A percentile compares a stretch with the other conserved stretches of the same genome.
phyloP scores from a whole-genome alignment of 2,329 filamentous ascomycete species.

The Colletotrichum sidae region DNA sequence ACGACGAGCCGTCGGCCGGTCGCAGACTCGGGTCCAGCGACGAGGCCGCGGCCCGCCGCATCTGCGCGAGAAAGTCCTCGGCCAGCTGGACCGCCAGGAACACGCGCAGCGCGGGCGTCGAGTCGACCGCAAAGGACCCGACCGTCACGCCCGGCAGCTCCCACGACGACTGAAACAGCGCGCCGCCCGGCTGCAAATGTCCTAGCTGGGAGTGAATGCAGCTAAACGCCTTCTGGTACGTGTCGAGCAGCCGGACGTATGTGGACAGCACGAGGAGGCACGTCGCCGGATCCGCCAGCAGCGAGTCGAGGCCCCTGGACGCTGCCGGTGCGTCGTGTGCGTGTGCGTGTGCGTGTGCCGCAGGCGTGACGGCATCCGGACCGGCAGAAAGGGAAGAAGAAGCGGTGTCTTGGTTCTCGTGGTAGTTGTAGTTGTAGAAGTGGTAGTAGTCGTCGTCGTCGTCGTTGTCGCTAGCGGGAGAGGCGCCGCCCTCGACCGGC shows the following conservation, averaged over 20 bases:
- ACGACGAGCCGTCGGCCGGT: conserved; percentile 21
- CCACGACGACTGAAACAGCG: conserved; percentile 50
- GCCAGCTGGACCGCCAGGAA: conserved; percentile 56
- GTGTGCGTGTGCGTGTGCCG: no score
- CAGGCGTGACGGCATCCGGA: no score
- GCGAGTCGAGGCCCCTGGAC: conserved; percentile 30
- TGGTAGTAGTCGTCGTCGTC: neutral
- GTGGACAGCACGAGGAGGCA: conserved; percentile 53
- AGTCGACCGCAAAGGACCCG: conserved; percentile 53
- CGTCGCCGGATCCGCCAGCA: conserved; percentile 48
- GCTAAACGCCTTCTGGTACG: conserved; percentile 53
- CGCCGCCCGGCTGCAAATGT: conserved; percentile 41
- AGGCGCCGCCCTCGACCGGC: conserved; percentile 24
- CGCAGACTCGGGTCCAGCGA: conserved; percentile 42
- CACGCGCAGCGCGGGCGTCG: conserved; percentile 55
- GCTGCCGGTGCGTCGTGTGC: neutral
- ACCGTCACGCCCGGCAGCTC: conserved; percentile 55
- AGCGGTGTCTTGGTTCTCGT: neutral
- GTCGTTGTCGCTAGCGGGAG: conserved; percentile 27
- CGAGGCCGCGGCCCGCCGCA: conserved; percentile 46
- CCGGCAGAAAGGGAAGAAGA: no score
- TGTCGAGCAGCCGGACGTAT: conserved; percentile 53
- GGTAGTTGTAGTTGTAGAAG: no score
- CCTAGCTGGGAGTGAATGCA: conserved; percentile 49
- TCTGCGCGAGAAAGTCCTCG: conserved; percentile 52